These are phyloP conservation scores for Neurospora sublineolata DNA, from an alignment of 495 filamentous ascomycete species.

Conservation along the genomic window DNA sequence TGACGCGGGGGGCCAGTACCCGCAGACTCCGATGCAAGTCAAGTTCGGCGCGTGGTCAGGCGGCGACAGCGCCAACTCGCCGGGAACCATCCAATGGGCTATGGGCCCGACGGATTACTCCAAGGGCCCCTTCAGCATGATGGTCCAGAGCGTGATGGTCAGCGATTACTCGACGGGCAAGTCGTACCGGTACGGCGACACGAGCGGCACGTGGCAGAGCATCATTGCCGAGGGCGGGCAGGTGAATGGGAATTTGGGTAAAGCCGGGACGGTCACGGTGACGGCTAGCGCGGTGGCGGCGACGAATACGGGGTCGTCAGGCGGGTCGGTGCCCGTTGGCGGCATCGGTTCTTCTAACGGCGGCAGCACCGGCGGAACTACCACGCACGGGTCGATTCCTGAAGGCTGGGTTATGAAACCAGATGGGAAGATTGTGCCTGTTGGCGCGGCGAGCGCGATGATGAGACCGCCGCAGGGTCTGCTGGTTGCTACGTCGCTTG, in stretches of 20 bases:
- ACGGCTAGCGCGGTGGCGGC: slow-evolving; percentile 33
- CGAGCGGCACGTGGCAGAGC: slow-evolving; percentile 62
- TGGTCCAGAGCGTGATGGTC: slow-evolving; percentile 61
- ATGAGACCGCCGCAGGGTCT: background rate
- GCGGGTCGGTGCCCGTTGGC: slow-evolving; percentile 34
- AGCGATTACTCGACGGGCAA: slow-evolving; percentile 86
- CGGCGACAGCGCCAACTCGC: slow-evolving; percentile 60
- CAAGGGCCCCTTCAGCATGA: slow-evolving; percentile 74
- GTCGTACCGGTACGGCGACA: slow-evolving; percentile 67
- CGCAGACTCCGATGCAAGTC: slow-evolving; percentile 82
- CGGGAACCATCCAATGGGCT: slow-evolving; percentile 81
- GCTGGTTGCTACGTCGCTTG: background rate
- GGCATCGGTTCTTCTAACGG: slow-evolving; percentile 42
- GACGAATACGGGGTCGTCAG: slow-evolving; percentile 14
- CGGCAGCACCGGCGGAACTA: slow-evolving; percentile 22
- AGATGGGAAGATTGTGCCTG: slow-evolving; percentile 55
- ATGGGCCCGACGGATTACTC: slow-evolving; percentile 70
- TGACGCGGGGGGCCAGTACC: slow-evolving; percentile 60
- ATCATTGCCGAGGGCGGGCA: slow-evolving; percentile 40
- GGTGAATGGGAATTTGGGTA: slow-evolving; percentile 47
- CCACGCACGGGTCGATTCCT: slow-evolving; percentile 41
- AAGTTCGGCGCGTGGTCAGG: slow-evolving; percentile 82
- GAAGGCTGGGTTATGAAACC: slow-evolving; percentile 65
- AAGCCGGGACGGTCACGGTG: slow-evolving; percentile 35
- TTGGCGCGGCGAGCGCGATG: slow-evolving; percentile 30